A percentile compares a stretch with the other conserved stretches of the same genome.
Evolutionary conservation across 768 basidiomycete species (phyloP).

Genomic region (Cytidiella melzeri): DNA sequence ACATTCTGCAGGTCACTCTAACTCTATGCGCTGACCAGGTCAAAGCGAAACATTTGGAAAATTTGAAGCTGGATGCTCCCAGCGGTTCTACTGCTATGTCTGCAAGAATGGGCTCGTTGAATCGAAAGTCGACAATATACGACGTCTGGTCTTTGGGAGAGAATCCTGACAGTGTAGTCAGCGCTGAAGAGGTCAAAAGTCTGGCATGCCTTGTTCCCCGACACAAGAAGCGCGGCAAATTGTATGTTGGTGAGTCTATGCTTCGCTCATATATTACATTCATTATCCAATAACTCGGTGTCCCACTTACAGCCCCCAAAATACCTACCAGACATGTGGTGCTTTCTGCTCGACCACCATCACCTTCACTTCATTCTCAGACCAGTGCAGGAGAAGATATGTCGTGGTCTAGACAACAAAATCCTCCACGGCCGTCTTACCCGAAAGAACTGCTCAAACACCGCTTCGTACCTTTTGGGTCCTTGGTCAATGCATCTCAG

Average conservation of each 20-base stretch:
- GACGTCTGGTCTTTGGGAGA: conserved; percentile 63
- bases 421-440: conserved; percentile 51
- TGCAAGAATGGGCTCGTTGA: conserved; percentile 41
- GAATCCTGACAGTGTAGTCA: conserved; percentile 30
- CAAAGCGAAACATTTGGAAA: conserved; percentile 58
- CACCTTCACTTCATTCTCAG: conserved; percentile 19
- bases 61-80: conserved; percentile 41
- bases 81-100: conserved; percentile 28
- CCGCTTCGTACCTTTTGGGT: conserved; percentile 58
- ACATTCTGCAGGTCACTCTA: neutral
- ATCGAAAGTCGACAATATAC: conserved; percentile 48
- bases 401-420: conserved; percentile 30
- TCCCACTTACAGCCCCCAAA: conserved; percentile 46
- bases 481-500: conserved; percentile 26
- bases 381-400: conserved; percentile 11
- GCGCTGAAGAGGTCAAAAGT: conserved; percentile 58
- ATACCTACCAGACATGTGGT: conserved; percentile 53
- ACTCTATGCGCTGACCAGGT: conserved; percentile 34
- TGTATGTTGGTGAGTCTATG: conserved; percentile 47
- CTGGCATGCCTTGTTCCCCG: conserved; percentile 63
- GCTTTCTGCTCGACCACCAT: conserved; percentile 43
- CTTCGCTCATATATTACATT: neutral
- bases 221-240: conserved; percentile 49
- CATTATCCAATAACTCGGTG: neutral
- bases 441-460: conserved; percentile 59